A percentile compares a stretch with the other conserved stretches of the same genome.
These are phyloP conservation scores for Sambucus nigra DNA, from an alignment of 129 eudicot genomes.

Conservation along the genomic window DNA sequence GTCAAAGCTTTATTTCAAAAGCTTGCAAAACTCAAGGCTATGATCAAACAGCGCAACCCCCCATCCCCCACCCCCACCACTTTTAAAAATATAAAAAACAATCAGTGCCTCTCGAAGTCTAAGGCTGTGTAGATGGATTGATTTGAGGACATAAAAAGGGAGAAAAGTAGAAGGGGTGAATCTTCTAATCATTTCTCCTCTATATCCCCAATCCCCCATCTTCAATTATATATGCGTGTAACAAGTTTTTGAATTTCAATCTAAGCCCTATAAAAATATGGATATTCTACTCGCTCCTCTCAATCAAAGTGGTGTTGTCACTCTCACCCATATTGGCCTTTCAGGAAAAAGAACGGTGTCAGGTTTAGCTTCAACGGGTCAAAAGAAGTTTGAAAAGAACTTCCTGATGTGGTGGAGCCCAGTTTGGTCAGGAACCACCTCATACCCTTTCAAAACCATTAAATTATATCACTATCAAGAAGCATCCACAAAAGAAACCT, in stretches of 20 bases:
- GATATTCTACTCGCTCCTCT: neutral
- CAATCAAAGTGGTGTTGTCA: slow-evolving; percentile 9
- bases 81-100: too few species aligned
- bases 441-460: slow-evolving; percentile 1
- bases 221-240: too few species aligned
- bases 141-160: too few species aligned
- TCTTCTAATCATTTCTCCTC: slow-evolving; percentile 16
- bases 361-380: slow-evolving; percentile 30
- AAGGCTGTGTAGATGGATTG: neutral
- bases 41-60: slow-evolving; percentile 4
- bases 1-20: neutral
- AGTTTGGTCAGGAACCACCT: slow-evolving; percentile 24
- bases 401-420: slow-evolving; percentile 33
- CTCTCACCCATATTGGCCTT: slow-evolving; percentile 8
- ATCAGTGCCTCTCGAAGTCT: neutral
- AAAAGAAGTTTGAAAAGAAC: slow-evolving; percentile 21
- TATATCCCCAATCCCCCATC: too few species aligned
- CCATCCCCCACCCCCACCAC: too few species aligned
- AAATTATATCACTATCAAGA: slow-evolving; percentile 12
- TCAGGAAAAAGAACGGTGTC: slow-evolving; percentile 23
- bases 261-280: neutral
- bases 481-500: slow-evolving; percentile 20
- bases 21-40: slow-evolving; percentile 1
- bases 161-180: neutral
- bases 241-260: neutral